Percentiles rank a stretch among this genome's conserved stretches.
Conservation (phyloP, 306 rosid species). For the Rubus idaeus region DNA sequence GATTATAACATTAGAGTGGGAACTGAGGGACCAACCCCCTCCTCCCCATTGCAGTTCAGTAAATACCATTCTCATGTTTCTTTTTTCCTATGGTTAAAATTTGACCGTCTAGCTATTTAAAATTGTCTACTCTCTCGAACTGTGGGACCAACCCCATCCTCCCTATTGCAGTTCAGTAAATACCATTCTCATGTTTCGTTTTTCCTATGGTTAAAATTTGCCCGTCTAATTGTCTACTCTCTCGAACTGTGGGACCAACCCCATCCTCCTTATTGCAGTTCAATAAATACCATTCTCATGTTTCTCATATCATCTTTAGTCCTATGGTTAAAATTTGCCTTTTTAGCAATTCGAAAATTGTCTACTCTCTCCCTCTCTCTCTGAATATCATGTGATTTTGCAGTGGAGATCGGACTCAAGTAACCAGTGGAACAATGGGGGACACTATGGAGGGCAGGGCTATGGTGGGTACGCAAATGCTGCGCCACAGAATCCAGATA, state of each 20-base stretch:
- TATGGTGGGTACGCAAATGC: conserved; percentile 66
- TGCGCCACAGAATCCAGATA: conserved; percentile 63
- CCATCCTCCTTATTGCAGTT: not conserved
- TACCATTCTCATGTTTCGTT: not conserved
- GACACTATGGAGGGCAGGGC: conserved; percentile 55
- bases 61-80: not conserved
- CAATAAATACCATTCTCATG: not conserved
- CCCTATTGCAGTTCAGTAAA: not conserved
- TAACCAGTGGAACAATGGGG: conserved; percentile 61
- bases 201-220: not conserved
- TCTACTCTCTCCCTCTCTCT: too few relatives aligned
- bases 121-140: too few relatives aligned
- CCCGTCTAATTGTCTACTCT: not conserved
- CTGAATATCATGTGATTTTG: conserved; percentile 19
- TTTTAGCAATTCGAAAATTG: conserved; percentile 1
- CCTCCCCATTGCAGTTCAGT: not conserved
- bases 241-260: not conserved
- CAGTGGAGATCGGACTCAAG: conserved; percentile 83
- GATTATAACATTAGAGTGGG: not conserved
- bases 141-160: not conserved
- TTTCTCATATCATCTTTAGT: too few relatives aligned
- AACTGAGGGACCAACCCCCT: not conserved
- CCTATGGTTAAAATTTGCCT: too few relatives aligned
- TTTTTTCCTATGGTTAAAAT: not conserved
- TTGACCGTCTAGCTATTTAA: not conserved